Evolutionary conservation across 2,329 filamentous ascomycete genomes (phyloP), one percentile per base, ranked within the genome.

Genomic region (Ceratocystis destructans): DNA sequence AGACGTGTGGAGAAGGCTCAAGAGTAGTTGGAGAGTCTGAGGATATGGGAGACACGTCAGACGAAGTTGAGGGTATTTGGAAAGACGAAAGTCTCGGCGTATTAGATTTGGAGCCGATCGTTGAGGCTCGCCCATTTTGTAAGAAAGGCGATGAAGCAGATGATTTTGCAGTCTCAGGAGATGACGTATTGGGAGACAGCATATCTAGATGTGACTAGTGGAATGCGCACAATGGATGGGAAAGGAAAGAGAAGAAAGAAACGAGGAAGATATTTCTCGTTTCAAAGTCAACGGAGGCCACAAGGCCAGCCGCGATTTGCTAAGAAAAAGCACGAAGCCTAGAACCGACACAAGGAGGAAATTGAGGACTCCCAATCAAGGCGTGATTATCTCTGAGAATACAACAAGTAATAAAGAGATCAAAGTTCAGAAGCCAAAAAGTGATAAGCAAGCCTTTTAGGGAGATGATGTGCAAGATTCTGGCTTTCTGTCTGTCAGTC

Each of bases 281-380:
- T 63, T 41, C 37, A 46, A 63, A n/a, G 22, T 17, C 41, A 31
- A 63, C 61, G 44, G 61, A 63, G 61, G 61, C 61, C 61, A 48
- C 61, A 63, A 37, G 44, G 61, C 41, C 61, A 63, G 61, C 44
- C 44, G 61, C 61, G 22, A 59, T 59, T 59, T 59, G 55, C 7
- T n/a, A 33, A 20, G 55, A 37, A 59, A 37, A 37, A 37, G 17
- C 55, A 31, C 28, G 10, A 31, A n/a, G 31, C 55, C 55, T 31
- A 15, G 53, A 57, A 12, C 31, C 20, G 55, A 12, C 17, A 37
- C 20, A 57, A 22, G 15, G 44, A 20, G 41, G 37, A 53, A 37
- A n/a, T 37, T 37, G 15, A 31, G 8, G 15, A 7, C 28, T 20
- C 55, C 15, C 4, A 20, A 33, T 31, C 33, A 15, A 17, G 15